Conservation (phyloP, 2,329 filamentous ascomycete genomes). For the Canariomyces notabilis region DNA sequence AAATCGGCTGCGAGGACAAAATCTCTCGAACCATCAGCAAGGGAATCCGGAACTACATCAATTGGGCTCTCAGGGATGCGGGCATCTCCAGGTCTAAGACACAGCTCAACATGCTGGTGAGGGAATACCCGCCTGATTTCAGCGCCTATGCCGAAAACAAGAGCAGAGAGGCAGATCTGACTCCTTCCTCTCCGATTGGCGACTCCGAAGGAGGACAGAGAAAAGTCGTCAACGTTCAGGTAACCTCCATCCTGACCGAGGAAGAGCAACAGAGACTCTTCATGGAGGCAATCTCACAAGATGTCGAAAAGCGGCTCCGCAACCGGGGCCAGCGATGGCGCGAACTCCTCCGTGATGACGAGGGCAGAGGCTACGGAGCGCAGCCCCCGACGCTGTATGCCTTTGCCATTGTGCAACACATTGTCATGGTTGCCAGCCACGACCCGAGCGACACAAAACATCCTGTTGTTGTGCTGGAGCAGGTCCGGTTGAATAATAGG, state of each 20-base stretch:
- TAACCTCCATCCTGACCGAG: neutral
- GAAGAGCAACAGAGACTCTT: constrained; percentile 11
- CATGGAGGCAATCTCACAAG: constrained; percentile 10
- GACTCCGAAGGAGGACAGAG: neutral
- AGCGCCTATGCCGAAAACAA: constrained; percentile 2
- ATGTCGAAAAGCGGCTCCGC: constrained; percentile 16
- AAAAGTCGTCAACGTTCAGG: neutral
- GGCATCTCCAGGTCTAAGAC: constrained; percentile 22
- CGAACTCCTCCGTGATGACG: constrained; percentile 11
- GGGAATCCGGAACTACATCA: constrained; percentile 30
- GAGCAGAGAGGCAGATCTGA: neutral
- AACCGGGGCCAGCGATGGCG: constrained; percentile 18
- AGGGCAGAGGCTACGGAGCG: constrained; percentile 7
- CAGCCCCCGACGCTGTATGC: constrained; percentile 31
- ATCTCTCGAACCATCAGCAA: constrained; percentile 28
- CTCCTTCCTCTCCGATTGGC: neutral
- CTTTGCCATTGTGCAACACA: constrained; percentile 48
- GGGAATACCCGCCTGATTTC: constrained; percentile 15
- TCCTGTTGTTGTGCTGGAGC: constrained; percentile 29
- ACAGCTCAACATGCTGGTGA: constrained; percentile 18
- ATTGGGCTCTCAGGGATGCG: constrained; percentile 31
- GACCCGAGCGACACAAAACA: constrained; percentile 32
- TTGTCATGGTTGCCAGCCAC: constrained; percentile 40
- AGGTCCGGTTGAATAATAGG: constrained; percentile 30
- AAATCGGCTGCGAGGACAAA: constrained; percentile 26